Evolutionary conservation across 352 stramenopile genomes (phyloP), one percentile per base, ranked within the genome.

Genomic region (Globisporangium middletonii): DNA sequence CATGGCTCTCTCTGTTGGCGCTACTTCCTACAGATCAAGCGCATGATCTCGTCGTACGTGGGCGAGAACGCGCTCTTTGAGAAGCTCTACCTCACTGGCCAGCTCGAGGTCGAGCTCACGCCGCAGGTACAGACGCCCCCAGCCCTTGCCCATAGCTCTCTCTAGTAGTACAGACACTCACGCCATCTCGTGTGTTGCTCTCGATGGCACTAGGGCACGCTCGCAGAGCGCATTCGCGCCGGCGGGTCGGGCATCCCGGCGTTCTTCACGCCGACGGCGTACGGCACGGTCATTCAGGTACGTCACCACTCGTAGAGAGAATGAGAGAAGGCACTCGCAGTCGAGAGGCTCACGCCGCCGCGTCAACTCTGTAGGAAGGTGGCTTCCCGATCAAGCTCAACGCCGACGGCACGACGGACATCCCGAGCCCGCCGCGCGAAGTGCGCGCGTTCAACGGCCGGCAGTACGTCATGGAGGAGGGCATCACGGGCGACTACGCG

Each of bases 41-140:
- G 91, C 46, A 97, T 99, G 88, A 98, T 98, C 50, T 97, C 86
- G 53, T 96, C 79, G 15, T 98, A 99, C 69, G 95, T 99, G 3
- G 96, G 95, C 27, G 95, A 99, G 69, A 99, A 98, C 65, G 96
- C 97, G 50, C 62, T 96, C 9, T 98, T 97, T 59, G 91, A 97
- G 64, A 86, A 92, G 50, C 75, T 96, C 18, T 97, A 97, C 65
- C 81, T 98, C 30, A 96, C 78, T 37, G 94, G 92, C 13, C 54
- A 93, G 55, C 68, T 98, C 23, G 92, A 98, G 71, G 89, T 99
- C n/a, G 96, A 99, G 68, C 77, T 99, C 23, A 98, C 92, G n/a
- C 96, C 96, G 2, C 94, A 98, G 64, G 72, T 79, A 23, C 23
- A 23, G 23, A 23, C 23, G 23, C 23, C 23, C 0, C 23, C 23